Conservation (phyloP, 345 rosid species). For the Geranium rotundifolium region DNA sequence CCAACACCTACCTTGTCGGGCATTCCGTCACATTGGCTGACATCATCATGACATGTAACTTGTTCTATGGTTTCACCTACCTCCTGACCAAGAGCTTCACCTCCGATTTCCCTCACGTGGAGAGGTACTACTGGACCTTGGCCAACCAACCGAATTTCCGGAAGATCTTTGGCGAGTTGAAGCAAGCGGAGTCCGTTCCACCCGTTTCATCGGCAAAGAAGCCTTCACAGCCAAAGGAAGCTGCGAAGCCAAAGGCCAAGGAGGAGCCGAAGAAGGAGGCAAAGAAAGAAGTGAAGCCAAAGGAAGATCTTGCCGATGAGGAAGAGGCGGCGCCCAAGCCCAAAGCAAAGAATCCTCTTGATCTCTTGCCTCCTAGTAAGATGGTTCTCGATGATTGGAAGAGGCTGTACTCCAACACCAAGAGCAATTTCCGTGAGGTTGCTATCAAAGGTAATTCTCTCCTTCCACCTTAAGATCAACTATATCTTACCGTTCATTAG, state of each 20-base stretch:
- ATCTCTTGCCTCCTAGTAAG: constrained; percentile 79
- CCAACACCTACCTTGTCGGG: constrained; percentile 83
- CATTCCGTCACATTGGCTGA: constrained; percentile 85
- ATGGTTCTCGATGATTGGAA: constrained; percentile 96
- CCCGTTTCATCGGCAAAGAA: constrained; percentile 42
- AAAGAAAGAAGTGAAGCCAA: constrained; percentile 55
- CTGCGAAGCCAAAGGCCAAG: constrained; percentile 64
- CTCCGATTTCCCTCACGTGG: constrained; percentile 90
- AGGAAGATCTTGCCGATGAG: constrained; percentile 22
- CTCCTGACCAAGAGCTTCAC: constrained; percentile 73
- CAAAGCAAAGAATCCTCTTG: constrained; percentile 81
- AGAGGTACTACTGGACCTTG: constrained; percentile 98
- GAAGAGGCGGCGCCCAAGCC: constrained; percentile 40
- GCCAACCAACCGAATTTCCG: constrained; percentile 80
- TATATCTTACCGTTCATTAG: too few species aligned
- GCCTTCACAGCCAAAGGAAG: constrained; percentile 41
- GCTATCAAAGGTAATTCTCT: constrained; percentile 72
- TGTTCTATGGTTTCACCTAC: constrained; percentile 33
- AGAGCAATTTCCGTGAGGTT: constrained; percentile 89
- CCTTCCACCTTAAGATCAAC: too few species aligned
- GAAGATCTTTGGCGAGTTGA: constrained; percentile 70
- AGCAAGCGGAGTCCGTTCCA: constrained; percentile 59
- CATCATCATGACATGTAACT: constrained; percentile 63
- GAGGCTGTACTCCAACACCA: constrained; percentile 95
- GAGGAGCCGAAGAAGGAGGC: constrained; percentile 57